Conservation (phyloP, 164 flowering plant genomes). For the Pachysandra terminalis region DNA sequence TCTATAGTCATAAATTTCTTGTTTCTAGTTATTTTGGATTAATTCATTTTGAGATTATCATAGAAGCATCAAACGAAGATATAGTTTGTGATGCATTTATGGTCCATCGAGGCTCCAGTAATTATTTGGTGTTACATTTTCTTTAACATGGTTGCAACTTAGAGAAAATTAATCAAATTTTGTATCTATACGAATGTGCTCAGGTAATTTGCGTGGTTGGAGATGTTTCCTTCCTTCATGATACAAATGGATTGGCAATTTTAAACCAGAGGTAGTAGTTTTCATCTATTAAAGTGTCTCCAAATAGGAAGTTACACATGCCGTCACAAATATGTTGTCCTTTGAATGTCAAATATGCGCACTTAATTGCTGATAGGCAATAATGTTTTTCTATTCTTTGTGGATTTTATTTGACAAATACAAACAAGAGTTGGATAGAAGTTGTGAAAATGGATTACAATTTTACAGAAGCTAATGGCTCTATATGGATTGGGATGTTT, state of each 20-base stretch:
- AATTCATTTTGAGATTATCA: neutral
- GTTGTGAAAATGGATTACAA: too few relatives aligned
- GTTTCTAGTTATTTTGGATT: neutral
- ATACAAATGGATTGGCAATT: conserved; percentile 92
- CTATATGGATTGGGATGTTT: too few relatives aligned
- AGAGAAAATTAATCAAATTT: neutral
- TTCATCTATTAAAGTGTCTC: neutral
- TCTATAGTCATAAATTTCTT: neutral
- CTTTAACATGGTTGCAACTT: neutral
- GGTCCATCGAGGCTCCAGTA: too few relatives aligned
- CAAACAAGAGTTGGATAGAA: too few relatives aligned
- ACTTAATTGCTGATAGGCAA: too few relatives aligned
- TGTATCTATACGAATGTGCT: conserved; percentile 9
- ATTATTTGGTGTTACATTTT: neutral
- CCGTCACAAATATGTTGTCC: neutral
- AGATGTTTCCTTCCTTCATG: conserved; percentile 93
- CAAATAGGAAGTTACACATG: too few relatives aligned
- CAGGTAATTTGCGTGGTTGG: conserved; percentile 85
- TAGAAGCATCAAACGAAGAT: too few relatives aligned
- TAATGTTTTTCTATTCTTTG: too few relatives aligned
- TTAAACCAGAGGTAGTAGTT: conserved; percentile 56
- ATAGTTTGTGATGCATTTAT: too few relatives aligned
- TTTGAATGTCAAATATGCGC: neutral
- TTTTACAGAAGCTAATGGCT: too few relatives aligned
- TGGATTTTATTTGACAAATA: too few relatives aligned